Conservation (phyloP, 345 rosid species). For the Durio zibethinus region DNA sequence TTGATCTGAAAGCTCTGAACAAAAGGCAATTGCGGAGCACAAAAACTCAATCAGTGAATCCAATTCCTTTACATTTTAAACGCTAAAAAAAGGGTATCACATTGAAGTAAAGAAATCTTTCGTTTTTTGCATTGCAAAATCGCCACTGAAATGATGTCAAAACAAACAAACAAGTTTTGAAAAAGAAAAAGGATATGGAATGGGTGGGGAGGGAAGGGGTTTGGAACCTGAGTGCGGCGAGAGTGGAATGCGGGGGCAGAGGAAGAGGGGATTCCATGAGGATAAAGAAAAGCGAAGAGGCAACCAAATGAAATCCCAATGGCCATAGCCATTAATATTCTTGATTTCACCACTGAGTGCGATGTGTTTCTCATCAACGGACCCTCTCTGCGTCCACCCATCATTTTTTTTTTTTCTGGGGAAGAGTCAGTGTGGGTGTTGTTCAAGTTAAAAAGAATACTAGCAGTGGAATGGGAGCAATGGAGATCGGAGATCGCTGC, state of each 20-base stretch:
- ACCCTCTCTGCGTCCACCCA: constrained; percentile 5
- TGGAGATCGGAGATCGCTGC: too few species aligned
- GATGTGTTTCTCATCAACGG: constrained; percentile 1
- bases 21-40: background rate
- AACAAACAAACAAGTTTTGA: background rate
- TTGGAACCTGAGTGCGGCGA: constrained; percentile 20
- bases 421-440: too few species aligned
- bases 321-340: constrained; percentile 28
- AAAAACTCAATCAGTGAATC: background rate
- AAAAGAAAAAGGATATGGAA: background rate
- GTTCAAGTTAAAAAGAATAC: too few species aligned
- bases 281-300: constrained; percentile 39
- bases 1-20: background rate
- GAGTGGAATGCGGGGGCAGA: constrained; percentile 10
- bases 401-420: background rate
- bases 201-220: constrained; percentile 1
- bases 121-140: too few species aligned
- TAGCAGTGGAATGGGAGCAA: too few species aligned
- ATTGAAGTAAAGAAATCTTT: background rate
- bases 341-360: constrained; percentile 1
- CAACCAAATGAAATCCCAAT: constrained; percentile 42
- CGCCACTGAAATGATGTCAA: background rate
- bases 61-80: background rate
- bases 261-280: constrained; percentile 37
- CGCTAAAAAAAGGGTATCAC: background rate